These are phyloP conservation scores for Apiospora koreana DNA, from an alignment of 2,329 filamentous ascomycete species.

Conservation along the genomic window DNA sequence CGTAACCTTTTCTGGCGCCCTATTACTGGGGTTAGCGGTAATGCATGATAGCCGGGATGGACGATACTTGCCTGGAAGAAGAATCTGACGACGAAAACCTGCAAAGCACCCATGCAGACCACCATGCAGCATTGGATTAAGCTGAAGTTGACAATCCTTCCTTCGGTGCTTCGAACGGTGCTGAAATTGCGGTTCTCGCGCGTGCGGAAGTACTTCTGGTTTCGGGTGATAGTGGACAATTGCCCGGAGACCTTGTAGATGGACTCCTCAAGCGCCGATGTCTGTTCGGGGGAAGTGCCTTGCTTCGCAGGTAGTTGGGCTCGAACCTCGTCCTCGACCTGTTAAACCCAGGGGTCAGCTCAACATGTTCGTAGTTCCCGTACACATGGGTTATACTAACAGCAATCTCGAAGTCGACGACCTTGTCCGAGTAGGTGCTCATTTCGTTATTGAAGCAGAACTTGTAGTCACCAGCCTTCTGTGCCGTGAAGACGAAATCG, in stretches of 20 bases:
- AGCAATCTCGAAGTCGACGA: constrained; percentile 96
- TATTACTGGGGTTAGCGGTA: constrained; percentile 26
- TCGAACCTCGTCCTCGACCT: constrained; percentile 90
- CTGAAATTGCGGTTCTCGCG: constrained; percentile 99
- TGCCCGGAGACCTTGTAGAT: constrained; percentile 94
- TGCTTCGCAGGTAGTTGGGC: constrained; percentile 85
- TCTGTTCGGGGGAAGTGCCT: constrained; percentile 86
- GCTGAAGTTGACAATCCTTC: constrained; percentile 95
- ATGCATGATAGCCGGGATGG: background rate
- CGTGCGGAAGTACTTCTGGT: constrained; percentile 99
- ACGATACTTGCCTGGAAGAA: constrained; percentile 79
- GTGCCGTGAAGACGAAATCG: constrained; percentile 96
- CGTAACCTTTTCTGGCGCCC: constrained; percentile 70
- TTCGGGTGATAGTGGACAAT: constrained; percentile 89
- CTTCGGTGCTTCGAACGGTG: constrained; percentile 94
- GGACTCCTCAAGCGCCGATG: constrained; percentile 84
- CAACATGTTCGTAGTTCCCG: constrained; percentile 24
- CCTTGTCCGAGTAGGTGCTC: constrained; percentile 96
- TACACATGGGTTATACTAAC: constrained; percentile 50
- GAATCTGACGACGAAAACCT: constrained; percentile 97
- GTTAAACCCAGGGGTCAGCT: constrained; percentile 19
- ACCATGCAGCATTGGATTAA: constrained; percentile 91
- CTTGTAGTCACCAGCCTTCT: constrained; percentile 82
- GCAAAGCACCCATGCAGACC: constrained; percentile 90
- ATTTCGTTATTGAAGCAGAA: constrained; percentile 99